Evolutionary conservation across 2,329 filamentous ascomycete species (phyloP), one percentile per base, ranked within the genome.

Genomic region (Blumeriella jaapii): DNA sequence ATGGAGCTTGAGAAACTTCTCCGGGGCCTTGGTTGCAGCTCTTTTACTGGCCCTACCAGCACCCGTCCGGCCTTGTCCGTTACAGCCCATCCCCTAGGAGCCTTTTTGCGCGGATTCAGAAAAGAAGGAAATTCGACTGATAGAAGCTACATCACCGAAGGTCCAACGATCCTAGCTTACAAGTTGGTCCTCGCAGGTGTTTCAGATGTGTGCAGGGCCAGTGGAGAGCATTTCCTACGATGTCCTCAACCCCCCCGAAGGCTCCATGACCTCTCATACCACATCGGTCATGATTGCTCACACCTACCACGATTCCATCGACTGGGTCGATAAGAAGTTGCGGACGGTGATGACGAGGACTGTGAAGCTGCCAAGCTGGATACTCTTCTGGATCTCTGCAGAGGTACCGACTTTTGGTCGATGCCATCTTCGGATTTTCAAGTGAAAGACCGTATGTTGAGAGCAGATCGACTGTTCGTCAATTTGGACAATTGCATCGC

Each of bases 371-470:
- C 11, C 4, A 54, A 53, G 36, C 39, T 51, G 0, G 27, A 45
- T 8, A 17, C 46, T 19, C 43, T 54, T 1, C 30, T 54, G 1
- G 38, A 53, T 37, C 26, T 53, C 2, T 42, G 39, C 26, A 42
- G 45, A 27, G 50, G 48, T 2, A 46, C 50, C 2, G 40, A 51
- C 23, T 50, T 38, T 16, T 52, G 45, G 45, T 4, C 40, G 5
- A 48, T 52, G 18, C 27, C 34, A 0, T 30, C 42, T 0, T 27
- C 52, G 27, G 38, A 34, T 7, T 42, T 40, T 17, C 27, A 47
- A 29, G 41, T 44, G 3, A 47, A 54, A 36, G 27, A 29, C 3
- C 48, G 36, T 36, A 45, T 51, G 13, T 11, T 53, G 5, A 27
- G 20, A 6, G 40, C 42, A 23, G 38, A 31, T 1, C 45, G 28